These are phyloP conservation scores for Linum lewisii DNA, from an alignment of 345 rosid genomes.

Conservation along the genomic window DNA sequence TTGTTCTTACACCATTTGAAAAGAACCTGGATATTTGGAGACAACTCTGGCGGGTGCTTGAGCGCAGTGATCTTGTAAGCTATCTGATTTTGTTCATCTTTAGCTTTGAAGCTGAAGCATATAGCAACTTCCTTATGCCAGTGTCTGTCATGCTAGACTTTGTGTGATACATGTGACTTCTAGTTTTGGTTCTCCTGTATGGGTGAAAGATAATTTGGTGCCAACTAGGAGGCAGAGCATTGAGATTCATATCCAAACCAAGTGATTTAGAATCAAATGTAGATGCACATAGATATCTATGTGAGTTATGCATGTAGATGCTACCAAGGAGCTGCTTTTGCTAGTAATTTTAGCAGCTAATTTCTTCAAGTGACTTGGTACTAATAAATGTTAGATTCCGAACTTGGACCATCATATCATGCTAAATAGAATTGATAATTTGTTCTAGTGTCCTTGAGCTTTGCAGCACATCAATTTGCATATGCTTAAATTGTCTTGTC, in stretches of 20 bases:
- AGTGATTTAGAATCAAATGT: background rate
- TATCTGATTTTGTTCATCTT: constrained; percentile 1
- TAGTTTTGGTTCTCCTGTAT: background rate
- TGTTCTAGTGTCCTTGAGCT: background rate
- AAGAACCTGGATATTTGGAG: constrained; percentile 97
- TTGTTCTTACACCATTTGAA: constrained; percentile 92
- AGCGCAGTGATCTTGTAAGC: constrained; percentile 87
- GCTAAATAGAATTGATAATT: background rate
- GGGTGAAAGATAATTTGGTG: background rate
- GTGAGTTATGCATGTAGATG: no score
- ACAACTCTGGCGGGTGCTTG: constrained; percentile 98
- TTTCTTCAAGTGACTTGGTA: no score
- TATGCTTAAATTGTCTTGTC: background rate
- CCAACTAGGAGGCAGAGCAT: background rate
- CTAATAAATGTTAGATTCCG: background rate
- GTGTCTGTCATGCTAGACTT: background rate
- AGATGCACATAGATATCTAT: background rate
- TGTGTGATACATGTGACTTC: background rate
- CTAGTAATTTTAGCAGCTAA: no score
- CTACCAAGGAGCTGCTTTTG: no score
- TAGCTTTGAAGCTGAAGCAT: background rate
- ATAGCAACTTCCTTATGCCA: background rate
- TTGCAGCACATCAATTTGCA: background rate
- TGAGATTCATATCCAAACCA: background rate
- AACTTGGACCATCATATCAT: background rate